Conservation (phyloP, 2,329 filamentous ascomycete species). For the Aspergillus luchuensis region DNA sequence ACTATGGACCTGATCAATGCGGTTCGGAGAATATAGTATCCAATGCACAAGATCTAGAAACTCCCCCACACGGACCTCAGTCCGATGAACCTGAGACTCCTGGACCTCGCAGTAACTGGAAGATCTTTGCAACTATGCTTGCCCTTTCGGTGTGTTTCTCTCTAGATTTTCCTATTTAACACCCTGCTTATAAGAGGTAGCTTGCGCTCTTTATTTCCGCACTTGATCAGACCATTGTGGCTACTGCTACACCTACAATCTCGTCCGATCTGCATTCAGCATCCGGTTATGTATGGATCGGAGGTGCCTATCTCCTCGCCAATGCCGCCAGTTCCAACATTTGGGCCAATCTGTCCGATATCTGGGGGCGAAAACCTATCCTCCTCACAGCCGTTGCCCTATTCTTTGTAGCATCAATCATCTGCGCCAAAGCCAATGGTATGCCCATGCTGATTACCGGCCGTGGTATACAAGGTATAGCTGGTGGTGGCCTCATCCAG, state of each 20-base stretch:
- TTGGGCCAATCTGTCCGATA: constrained; percentile 62
- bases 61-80: background rate
- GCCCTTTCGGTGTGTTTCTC: constrained; percentile 20
- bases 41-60: background rate
- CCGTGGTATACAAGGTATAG: constrained; percentile 56
- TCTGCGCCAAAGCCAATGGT: constrained; percentile 51
- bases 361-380: constrained; percentile 46
- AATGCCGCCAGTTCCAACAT: constrained; percentile 67
- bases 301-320: constrained; percentile 70
- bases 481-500: constrained; percentile 56
- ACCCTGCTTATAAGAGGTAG: constrained; percentile 14
- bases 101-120: constrained; percentile 18
- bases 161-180: too few species aligned
- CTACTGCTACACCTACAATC: constrained; percentile 64
- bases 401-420: constrained; percentile 54
- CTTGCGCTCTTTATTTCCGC: constrained; percentile 31
- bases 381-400: constrained; percentile 51
- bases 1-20: background rate
- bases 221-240: constrained; percentile 57
- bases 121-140: constrained; percentile 21
- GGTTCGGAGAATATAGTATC: constrained; percentile 3
- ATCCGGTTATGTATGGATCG: constrained; percentile 76
- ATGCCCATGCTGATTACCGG: constrained; percentile 58
- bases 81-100: background rate
- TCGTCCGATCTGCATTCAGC: constrained; percentile 64